These are phyloP conservation scores for Cercospora sp. DNA, from an alignment of 2,329 filamentous ascomycete species.

Conservation along the genomic window DNA sequence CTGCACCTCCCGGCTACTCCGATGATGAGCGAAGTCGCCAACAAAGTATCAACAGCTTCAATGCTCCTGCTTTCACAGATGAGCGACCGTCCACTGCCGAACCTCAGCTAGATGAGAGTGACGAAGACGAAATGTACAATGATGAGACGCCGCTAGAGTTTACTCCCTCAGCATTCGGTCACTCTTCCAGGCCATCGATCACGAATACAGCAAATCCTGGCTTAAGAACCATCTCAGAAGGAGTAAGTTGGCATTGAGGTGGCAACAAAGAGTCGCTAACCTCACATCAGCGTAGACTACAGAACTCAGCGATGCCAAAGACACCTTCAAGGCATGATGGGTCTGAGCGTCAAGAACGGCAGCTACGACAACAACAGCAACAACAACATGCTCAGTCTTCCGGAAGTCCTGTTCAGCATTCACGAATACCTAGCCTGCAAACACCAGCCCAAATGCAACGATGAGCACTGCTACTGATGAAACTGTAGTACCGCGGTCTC, in stretches of 20 bases:
- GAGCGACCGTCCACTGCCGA: constrained; percentile 28
- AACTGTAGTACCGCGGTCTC: constrained; percentile 22
- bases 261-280: constrained; percentile 23
- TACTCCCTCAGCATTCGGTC: constrained; percentile 22
- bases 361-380: constrained; percentile 12
- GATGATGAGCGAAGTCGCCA: constrained; percentile 30
- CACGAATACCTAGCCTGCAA: constrained; percentile 1
- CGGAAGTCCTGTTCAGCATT: constrained; percentile 5
- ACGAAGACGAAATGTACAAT: constrained; percentile 30
- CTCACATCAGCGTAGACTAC: constrained; percentile 27
- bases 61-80: constrained; percentile 25
- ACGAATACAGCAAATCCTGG: constrained; percentile 10
- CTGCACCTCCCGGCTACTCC: constrained; percentile 35
- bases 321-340: neutral
- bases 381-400: neutral
- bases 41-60: constrained; percentile 19
- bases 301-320: constrained; percentile 2
- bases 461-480: constrained; percentile 23
- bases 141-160: constrained; percentile 24
- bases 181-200: constrained; percentile 21
- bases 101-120: constrained; percentile 35
- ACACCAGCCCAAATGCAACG: constrained; percentile 7
- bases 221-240: constrained; percentile 23
- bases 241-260: constrained; percentile 5
- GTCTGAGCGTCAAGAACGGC: constrained; percentile 3